Conservation (phyloP, 2,329 filamentous ascomycete genomes). For the Drechslerella stenobrocha region DNA sequence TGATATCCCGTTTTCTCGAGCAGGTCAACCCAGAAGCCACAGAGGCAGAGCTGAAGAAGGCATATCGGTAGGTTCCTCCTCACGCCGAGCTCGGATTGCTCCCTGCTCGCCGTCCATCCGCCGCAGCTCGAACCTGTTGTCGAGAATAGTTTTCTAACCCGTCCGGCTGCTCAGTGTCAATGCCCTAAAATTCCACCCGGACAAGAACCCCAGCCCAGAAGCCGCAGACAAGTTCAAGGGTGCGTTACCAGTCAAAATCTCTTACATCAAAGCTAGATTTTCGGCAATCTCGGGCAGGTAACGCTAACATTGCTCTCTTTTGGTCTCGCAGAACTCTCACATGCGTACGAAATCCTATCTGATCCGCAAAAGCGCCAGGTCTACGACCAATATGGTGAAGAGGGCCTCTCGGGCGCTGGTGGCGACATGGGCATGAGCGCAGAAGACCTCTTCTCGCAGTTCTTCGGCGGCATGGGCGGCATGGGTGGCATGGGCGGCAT, state of each 20-base stretch:
- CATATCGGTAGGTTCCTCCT: constrained; percentile 60
- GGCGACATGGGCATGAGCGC: constrained; percentile 81
- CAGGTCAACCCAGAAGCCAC: constrained; percentile 78
- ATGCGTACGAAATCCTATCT: constrained; percentile 88
- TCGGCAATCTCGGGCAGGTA: background rate
- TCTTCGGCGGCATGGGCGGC: constrained; percentile 77
- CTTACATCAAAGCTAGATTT: background rate
- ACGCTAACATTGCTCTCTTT: constrained; percentile 1
- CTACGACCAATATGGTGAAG: constrained; percentile 98
- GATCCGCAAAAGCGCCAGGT: constrained; percentile 87
- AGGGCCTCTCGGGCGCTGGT: constrained; percentile 86
- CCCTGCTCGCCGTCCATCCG: background rate
- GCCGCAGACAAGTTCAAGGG: constrained; percentile 99
- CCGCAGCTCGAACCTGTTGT: background rate
- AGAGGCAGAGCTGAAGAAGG: constrained; percentile 86
- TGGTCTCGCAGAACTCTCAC: constrained; percentile 49
- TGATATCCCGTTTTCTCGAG: constrained; percentile 50
- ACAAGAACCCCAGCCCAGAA: constrained; percentile 92
- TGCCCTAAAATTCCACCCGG: constrained; percentile 86
- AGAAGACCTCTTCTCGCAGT: constrained; percentile 94
- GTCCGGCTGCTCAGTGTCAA: constrained; percentile 64
- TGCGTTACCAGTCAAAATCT: constrained; percentile 66
- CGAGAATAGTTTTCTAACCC: background rate
- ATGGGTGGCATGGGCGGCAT: constrained; percentile 74
- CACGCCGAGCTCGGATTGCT: background rate